Base-by-base conservation (phyloP, 1,139 yeast genomes). In the Pichia sp. region DNA sequence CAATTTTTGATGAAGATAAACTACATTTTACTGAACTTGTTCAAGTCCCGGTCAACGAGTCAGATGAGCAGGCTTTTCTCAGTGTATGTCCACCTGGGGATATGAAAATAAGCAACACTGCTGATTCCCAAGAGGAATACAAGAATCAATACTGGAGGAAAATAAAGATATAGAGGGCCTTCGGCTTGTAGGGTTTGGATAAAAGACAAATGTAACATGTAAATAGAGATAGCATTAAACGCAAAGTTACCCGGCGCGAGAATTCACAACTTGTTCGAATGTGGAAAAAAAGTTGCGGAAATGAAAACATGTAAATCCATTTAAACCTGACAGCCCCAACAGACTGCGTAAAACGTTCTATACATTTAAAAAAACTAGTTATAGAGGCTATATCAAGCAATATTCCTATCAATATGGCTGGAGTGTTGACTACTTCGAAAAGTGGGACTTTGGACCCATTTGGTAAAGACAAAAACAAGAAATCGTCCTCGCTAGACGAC, bases 401-500 rank as follows among this genome's bases (percentile, higher is more conserved):
- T 13, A 36, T 36, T 13, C 11, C 3, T 15, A n/a, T 23, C 3
- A 8, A 38, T 15, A 55, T 55, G 57, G 32, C 53, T n/a, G 48
- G 42, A 23, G 49, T 43, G 8, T 3, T 48, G 15, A 13, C 46
- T 6, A 41, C 30, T 4, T 38, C 51, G 1, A 30, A 43, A 8
- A 29, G 4, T 30, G 47, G 41, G 5, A 8, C 31, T 8, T 8
- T 13, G 13, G 45, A 43, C 6, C 2, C 15, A 13, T 47, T 48
- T 38, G 51, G 52, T 1, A 29, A 45, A 6, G 49, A 46, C 13
- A 47, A 52, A n/a, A 34, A 16, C 8, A 51, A 45, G 16, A 42
- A 36, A 16, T 15, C 49, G n/a, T 31, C 53, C 3, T 23, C 50
- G 2, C 71, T 85, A 60, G 79, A 81, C 57, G 95, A 87, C 66